Conservation (phyloP, 2,329 filamentous ascomycete genomes). For the Apiospora hydei region DNA sequence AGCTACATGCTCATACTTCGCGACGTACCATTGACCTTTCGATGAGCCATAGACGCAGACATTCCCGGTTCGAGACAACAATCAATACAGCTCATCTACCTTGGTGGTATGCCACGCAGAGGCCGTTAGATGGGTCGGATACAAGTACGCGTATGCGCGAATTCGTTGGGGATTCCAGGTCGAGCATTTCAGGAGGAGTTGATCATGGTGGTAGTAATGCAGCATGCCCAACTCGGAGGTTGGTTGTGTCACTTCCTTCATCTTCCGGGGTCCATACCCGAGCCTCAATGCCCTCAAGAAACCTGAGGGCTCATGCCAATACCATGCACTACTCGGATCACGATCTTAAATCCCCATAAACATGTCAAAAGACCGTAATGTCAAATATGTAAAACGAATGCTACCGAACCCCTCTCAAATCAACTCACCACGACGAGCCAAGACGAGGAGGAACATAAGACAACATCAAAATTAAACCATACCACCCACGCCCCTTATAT, state of each 20-base stretch:
- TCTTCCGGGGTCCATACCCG: too few relatives aligned
- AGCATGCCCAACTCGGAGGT: too few relatives aligned
- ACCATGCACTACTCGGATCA: neutral
- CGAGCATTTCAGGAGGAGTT: too few relatives aligned
- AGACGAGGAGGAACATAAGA: neutral
- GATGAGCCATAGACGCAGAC: neutral
- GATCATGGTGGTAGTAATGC: too few relatives aligned
- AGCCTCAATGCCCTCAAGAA: neutral
- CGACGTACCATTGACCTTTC: neutral
- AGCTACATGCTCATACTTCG: too few relatives aligned
- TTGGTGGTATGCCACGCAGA: too few relatives aligned
- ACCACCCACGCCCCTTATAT: neutral
- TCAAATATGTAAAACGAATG: neutral
- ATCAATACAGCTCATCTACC: too few relatives aligned
- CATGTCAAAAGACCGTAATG: neutral
- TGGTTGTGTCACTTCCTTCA: neutral
- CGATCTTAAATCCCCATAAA: neutral
- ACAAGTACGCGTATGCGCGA: too few relatives aligned
- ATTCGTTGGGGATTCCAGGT: too few relatives aligned
- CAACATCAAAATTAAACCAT: neutral
- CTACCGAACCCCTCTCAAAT: neutral
- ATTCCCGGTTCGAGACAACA: too few relatives aligned
- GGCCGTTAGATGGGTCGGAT: too few relatives aligned
- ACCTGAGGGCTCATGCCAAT: neutral
- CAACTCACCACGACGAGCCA: neutral